Evolutionary conservation across 2,329 filamentous ascomycete species (phyloP).

Genomic region (Penicillium brevicompactum): DNA sequence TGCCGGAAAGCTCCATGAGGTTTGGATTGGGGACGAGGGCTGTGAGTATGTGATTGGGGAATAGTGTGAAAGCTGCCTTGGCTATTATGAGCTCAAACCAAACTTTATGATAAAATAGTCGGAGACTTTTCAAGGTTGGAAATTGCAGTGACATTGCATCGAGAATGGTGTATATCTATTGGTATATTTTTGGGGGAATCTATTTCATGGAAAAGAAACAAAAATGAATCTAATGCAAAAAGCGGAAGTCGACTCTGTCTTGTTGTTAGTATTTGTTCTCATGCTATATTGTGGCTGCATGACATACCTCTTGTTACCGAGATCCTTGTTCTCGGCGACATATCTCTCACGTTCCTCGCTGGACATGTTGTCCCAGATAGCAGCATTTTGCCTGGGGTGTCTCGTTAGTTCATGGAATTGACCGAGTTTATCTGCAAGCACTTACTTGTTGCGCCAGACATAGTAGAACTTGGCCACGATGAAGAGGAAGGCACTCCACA

Average conservation of each 20-base stretch:
- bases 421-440: background rate
- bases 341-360: conserved; percentile 42
- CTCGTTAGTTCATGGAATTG: conserved; percentile 3
- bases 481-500: conserved; percentile 54
- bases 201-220: background rate
- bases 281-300: background rate
- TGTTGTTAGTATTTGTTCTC: conserved; percentile 1
- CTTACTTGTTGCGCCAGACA: conserved; percentile 43
- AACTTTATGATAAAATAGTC: too few species aligned
- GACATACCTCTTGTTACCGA: conserved; percentile 47
- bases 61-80: conserved; percentile 24
- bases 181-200: background rate
- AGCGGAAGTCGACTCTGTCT: conserved; percentile 41
- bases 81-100: too few species aligned
- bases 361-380: conserved; percentile 45
- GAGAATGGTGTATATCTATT: too few species aligned
- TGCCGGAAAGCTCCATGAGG: conserved; percentile 58
- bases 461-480: conserved; percentile 47
- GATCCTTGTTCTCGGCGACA: conserved; percentile 39
- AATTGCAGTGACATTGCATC: background rate
- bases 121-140: too few species aligned
- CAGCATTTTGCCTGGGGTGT: conserved; percentile 31
- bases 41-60: conserved; percentile 66
- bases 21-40: conserved; percentile 61
- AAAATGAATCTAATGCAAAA: conserved; percentile 30